Evolutionary conservation across 2,329 filamentous ascomycete species (phyloP), one percentile per base, ranked within the genome.

Genomic region (Cryphonectria naterciae): DNA sequence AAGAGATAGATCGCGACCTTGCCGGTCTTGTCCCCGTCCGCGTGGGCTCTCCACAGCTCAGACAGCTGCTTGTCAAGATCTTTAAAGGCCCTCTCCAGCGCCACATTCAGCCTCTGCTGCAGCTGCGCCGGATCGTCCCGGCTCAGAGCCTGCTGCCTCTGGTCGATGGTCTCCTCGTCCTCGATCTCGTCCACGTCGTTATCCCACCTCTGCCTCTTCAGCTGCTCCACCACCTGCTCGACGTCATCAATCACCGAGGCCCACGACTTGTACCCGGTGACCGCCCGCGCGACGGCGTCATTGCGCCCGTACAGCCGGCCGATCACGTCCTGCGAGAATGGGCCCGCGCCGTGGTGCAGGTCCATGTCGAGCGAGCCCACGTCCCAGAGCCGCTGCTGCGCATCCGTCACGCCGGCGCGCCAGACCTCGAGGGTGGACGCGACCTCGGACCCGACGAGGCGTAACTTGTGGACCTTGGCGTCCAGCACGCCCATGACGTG

Each of bases 131-230:
- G 83, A 71, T 84, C 81, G 13, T 95, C 89, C 67, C 88, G 88
- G 78, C 91, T 93, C 17, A 97, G 84, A 0, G 90, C 79, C 52
- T 86, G 85, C 75, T 93, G 91, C 46, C 91, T 86, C 25, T 85
- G 85, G 73, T 93, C 90, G 28, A 92, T 87, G 0, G 87, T 88
- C 68, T 92, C 86, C 73, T 95, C 92, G 72, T 94, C 91, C 72
- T 94, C 92, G 56, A 93, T 88, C 66, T 92, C 89, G 66, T 92
- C 89, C 39, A 90, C 85, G 72, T 93, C 91, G 69, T 93, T 91
- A 73, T 95, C 91, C 92, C 93, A 95, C 69, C 89, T 87, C 74
- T 91, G 89, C 63, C 87, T 87, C 72, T 85, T 88, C 75, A 96
- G 86, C 70, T 88, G 85, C 56, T 89, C 88, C 10, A 94, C 86